A percentile compares a stretch with the other conserved stretches of the same genome.
Evolutionary conservation across 202 grass and related monocot species (phyloP).

Genomic region (Cymbopogon flexuosus): DNA sequence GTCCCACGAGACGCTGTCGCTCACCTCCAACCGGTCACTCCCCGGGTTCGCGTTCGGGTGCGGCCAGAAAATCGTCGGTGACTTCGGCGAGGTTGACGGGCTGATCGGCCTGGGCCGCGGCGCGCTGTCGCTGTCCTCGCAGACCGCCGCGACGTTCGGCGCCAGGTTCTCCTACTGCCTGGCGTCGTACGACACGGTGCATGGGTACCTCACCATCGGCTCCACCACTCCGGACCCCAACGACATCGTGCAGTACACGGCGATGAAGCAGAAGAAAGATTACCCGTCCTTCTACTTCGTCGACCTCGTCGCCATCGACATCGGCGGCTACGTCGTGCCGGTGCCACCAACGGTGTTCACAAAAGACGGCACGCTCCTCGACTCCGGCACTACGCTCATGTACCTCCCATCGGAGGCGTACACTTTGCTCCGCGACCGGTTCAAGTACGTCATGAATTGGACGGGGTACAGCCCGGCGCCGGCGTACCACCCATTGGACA

Average conservation of each 20-base stretch:
- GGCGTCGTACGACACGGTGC: not conserved
- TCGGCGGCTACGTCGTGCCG: constrained; percentile 30
- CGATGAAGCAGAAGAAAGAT: not conserved
- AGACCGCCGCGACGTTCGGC: not conserved
- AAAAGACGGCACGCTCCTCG: constrained; percentile 33
- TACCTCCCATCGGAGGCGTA: constrained; percentile 31
- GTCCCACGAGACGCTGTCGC: constrained; percentile 36
- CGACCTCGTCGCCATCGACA: constrained; percentile 38
- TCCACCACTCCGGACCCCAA: not conserved
- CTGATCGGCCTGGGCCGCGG: constrained; percentile 46
- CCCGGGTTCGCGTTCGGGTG: constrained; percentile 47
- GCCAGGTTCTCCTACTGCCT: constrained; percentile 53
- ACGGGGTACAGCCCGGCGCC: constrained; percentile 8
- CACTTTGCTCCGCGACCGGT: constrained; percentile 29
- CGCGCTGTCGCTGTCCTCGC: constrained; percentile 23
- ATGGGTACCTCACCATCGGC: constrained; percentile 32
- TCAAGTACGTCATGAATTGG: constrained; percentile 39
- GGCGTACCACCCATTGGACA: constrained; percentile 6
- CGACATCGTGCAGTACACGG: constrained; percentile 20
- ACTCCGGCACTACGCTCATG: constrained; percentile 49
- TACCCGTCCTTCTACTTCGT: constrained; percentile 49
- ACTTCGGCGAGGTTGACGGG: constrained; percentile 16
- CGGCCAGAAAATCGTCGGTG: not conserved
- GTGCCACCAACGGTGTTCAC: constrained; percentile 39
- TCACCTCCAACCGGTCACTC: not conserved